Percentiles rank a stretch among this genome's conserved stretches.
These are phyloP conservation scores for Monosporascus ibericus DNA, from an alignment of 2,329 filamentous ascomycete genomes.

Conservation along the genomic window DNA sequence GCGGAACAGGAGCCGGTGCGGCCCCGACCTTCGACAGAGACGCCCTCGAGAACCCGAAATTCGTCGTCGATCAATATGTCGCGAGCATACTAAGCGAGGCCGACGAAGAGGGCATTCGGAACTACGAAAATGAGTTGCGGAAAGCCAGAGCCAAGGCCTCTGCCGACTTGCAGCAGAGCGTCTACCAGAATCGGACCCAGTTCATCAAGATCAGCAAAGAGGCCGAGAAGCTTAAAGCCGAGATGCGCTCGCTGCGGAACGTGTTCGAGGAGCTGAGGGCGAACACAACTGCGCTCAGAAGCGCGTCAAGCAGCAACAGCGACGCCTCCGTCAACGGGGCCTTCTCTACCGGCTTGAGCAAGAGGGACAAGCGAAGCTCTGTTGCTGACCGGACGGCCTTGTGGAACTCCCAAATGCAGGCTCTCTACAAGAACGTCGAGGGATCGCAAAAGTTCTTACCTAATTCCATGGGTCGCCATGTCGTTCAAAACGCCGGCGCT, in stretches of 20 bases:
- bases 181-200: conserved; percentile 94
- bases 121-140: conserved; percentile 70
- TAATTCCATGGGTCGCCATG: conserved; percentile 83
- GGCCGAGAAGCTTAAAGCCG: conserved; percentile 91
- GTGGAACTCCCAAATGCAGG: conserved; percentile 68
- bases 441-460: conserved; percentile 96
- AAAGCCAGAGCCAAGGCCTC: conserved; percentile 73
- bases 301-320: conserved; percentile 47
- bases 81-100: conserved; percentile 72
- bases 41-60: conserved; percentile 70
- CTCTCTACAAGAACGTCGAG: conserved; percentile 94
- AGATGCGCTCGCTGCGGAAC: conserved; percentile 86
- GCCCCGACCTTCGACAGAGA: conserved; percentile 69
- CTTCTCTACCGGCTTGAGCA: conserved; percentile 51
- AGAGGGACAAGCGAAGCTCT: conserved; percentile 81
- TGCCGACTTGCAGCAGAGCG: conserved; percentile 84
- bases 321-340: conserved; percentile 43
- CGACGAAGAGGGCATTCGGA: conserved; percentile 77
- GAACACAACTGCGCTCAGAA: conserved; percentile 61
- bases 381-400: conserved; percentile 64
- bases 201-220: conserved; percentile 99
- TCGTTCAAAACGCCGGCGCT: conserved; percentile 83
- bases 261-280: conserved; percentile 89
- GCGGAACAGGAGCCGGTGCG: conserved; percentile 37
- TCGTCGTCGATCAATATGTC: conserved; percentile 75